Evolutionary conservation across 192 early-diverging fungal genomes (phyloP).

Genomic region (Coemansia sp.): DNA sequence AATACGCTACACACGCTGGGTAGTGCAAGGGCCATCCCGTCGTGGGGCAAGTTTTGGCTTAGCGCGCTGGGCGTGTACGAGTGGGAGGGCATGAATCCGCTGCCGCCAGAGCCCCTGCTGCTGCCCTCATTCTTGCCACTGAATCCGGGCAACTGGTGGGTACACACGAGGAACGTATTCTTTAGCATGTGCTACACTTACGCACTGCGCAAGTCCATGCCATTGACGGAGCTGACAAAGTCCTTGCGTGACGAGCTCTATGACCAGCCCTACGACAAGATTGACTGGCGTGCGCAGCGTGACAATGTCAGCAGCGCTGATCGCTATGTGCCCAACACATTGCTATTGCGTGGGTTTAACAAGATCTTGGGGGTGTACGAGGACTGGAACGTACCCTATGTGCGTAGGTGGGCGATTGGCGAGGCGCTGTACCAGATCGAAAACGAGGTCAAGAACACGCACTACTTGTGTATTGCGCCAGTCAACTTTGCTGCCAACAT

Average conservation of each 20-base stretch:
- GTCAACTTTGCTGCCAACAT: slow-evolving; percentile 95
- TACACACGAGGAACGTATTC: slow-evolving; percentile 90
- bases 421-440: slow-evolving; percentile 80
- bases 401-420: slow-evolving; percentile 69
- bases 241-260: slow-evolving; percentile 89
- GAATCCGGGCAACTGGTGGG: slow-evolving; percentile 91
- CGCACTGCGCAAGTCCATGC: slow-evolving; percentile 62
- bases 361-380: slow-evolving; percentile 73
- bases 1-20: slow-evolving; percentile 81
- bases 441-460: slow-evolving; percentile 87
- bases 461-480: slow-evolving; percentile 87
- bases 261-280: slow-evolving; percentile 78
- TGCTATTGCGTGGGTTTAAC: slow-evolving; percentile 75
- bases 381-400: slow-evolving; percentile 57
- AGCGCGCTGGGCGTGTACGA: slow-evolving; percentile 87
- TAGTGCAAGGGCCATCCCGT: slow-evolving; percentile 79
- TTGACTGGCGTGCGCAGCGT: slow-evolving; percentile 78
- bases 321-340: slow-evolving; percentile 81
- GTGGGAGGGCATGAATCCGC: slow-evolving; percentile 94
- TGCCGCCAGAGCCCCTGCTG: slow-evolving; percentile 90
- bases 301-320: slow-evolving; percentile 83
- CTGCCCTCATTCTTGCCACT: slow-evolving; percentile 81
- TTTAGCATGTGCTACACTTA: slow-evolving; percentile 96
- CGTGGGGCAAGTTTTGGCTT: slow-evolving; percentile 99
- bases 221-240: slow-evolving; percentile 68